Evolutionary conservation across 1,284 basidiomycete genomes (phyloP), one percentile per base, ranked within the genome.

Genomic region (Coniophora puteana): DNA sequence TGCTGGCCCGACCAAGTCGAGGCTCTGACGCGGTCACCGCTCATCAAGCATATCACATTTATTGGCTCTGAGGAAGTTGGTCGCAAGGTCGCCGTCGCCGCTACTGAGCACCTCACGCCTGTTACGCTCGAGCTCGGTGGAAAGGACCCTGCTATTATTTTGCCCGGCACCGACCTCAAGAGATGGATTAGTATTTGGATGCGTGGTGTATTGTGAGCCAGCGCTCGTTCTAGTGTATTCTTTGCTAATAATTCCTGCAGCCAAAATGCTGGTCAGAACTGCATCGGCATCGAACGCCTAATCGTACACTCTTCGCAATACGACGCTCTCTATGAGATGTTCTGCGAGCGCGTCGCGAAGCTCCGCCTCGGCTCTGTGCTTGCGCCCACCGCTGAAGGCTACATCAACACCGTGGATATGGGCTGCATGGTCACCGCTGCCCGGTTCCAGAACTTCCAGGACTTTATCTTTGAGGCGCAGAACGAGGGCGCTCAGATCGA

Each of bases 261-360:
- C 69, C 91, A 93, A 71, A 92, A 91, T 47, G 77, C 78, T 30
- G 95, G 95, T 13, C 95, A 98, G 66, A 98, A 98, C 61, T 99
- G 95, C 60, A 95, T 96, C 51, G 93, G 94, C 21, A 89, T 95
- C 45, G 95, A 99, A 62, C 80, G 93, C 1, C 80, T 97, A 50
- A 78, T 98, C 33, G 91, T 98, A 24, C 90, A 92, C 52, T 59
- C 68, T 0, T 71, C 73, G 0, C 83, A 91, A 51, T 85, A 93
- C 51, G 76, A 87, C 23, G 73, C 80, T 5, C 77, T 99, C 38
- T 74, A 86, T 50, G 66, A 69, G 5, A 73, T 80, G 26, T 69
- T 96, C 54, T 54, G 67, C 10, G 75, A 82, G 12, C 78, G 84
- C 12, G 76, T 83, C 22, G 60, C 67, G 26, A 79, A 79, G 46